phyloP scores from a whole-genome alignment of 768 basidiomycete genomes.

The Leccinum subtestaceum region DNA sequence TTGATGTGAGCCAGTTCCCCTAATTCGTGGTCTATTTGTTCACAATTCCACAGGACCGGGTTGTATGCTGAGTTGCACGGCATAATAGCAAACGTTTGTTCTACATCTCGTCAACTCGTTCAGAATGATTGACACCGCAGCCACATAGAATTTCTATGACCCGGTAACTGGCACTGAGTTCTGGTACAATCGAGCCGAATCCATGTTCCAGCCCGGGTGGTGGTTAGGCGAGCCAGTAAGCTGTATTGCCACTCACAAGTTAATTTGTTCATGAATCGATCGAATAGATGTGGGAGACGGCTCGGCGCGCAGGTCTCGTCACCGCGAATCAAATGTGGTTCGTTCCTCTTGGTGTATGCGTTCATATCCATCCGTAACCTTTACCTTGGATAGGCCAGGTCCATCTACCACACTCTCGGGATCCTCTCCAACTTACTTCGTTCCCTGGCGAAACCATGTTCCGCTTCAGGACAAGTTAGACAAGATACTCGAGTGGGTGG shows the following conservation, averaged over 20 bases:
- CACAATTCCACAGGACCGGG: constrained; percentile 66
- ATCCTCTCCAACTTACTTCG: constrained; percentile 64
- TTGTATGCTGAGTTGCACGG: constrained; percentile 88
- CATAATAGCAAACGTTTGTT: constrained; percentile 79
- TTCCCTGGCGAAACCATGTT: constrained; percentile 67
- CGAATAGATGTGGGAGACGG: constrained; percentile 87
- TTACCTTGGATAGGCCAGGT: constrained; percentile 59
- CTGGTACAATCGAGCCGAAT: constrained; percentile 61
- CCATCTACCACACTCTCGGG: constrained; percentile 71
- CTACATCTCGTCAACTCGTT: background rate
- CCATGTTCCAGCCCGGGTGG: constrained; percentile 69
- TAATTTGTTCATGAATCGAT: background rate
- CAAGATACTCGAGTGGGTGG: constrained; percentile 80
- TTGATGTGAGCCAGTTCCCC: constrained; percentile 54
- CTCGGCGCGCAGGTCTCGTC: constrained; percentile 62
- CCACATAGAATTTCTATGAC: constrained; percentile 80
- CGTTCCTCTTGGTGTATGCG: constrained; percentile 22
- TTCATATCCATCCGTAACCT: background rate
- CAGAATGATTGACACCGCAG: background rate
- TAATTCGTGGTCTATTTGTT: background rate
- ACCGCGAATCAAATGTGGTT: constrained; percentile 94
- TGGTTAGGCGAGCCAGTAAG: constrained; percentile 89
- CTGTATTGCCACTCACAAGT: constrained; percentile 4
- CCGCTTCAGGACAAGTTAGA: constrained; percentile 68
- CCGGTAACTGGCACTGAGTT: constrained; percentile 62